Percentiles rank a stretch among this genome's conserved stretches.
Conservation (phyloP, 257 asterid species). For the Fraxinus cuspidata region DNA sequence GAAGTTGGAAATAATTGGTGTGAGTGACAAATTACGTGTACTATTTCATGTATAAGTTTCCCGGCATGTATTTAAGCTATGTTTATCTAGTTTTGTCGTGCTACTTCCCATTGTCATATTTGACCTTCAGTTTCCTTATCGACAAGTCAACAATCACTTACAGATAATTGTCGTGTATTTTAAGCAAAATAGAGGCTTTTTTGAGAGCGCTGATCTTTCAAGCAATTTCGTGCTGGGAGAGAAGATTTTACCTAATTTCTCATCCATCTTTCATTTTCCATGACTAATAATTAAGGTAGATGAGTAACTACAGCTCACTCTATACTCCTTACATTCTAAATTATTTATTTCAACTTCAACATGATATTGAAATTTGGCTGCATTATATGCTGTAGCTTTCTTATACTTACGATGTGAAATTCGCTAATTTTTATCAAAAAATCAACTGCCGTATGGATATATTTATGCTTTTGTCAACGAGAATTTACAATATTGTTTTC, state of each 20-base stretch:
- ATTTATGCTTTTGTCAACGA: neutral
- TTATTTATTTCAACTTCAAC: neutral
- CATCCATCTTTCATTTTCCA: too few species aligned
- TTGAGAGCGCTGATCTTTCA: neutral
- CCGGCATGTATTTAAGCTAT: neutral
- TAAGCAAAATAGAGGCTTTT: neutral
- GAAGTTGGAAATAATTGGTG: neutral
- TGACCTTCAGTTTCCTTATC: neutral
- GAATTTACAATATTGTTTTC: neutral
- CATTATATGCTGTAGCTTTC: neutral
- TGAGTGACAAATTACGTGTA: neutral
- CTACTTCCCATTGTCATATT: neutral
- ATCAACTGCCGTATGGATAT: neutral
- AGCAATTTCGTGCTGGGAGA: neutral
- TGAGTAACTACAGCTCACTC: neutral
- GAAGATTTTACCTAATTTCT: neutral
- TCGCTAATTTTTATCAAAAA: neutral
- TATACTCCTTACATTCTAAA: neutral
- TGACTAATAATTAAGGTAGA: neutral
- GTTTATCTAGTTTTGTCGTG: neutral
- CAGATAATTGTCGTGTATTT: neutral
- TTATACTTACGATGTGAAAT: neutral
- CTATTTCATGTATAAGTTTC: neutral
- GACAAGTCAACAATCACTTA: neutral
- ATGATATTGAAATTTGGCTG: neutral